A percentile compares a stretch with the other conserved stretches of the same genome.
Evolutionary conservation across 345 rosid species (phyloP).

Genomic region (Euphorbia lathyris): DNA sequence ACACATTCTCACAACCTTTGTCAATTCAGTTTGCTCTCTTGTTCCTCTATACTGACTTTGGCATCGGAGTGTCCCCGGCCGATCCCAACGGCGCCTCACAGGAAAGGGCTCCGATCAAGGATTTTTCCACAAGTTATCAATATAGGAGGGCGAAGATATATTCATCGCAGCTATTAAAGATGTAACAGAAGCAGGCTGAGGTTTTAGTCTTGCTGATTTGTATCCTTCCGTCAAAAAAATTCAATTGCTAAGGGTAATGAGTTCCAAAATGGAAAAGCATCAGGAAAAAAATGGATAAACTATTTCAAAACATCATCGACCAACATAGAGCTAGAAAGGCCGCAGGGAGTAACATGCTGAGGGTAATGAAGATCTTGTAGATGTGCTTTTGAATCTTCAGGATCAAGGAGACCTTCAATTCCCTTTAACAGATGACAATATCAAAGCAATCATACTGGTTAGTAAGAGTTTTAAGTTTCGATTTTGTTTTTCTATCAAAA

Average conservation of each 20-base stretch:
- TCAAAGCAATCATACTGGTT: neutral
- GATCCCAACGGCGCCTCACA: too few relatives aligned
- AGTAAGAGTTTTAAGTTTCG: neutral
- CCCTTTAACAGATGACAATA: neutral
- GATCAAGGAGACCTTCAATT: neutral
- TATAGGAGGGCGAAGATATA: neutral
- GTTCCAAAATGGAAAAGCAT: neutral
- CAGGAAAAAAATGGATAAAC: neutral
- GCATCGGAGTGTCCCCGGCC: too few relatives aligned
- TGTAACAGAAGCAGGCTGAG: neutral
- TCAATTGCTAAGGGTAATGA: neutral
- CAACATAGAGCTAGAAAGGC: slow-evolving; percentile 7
- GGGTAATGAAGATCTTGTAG: neutral
- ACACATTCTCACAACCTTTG: too few relatives aligned
- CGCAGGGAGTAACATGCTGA: neutral
- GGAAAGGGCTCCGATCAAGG: too few relatives aligned
- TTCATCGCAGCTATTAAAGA: neutral
- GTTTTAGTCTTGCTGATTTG: neutral
- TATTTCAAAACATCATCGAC: neutral
- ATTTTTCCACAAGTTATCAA: too few relatives aligned
- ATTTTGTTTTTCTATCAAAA: too few relatives aligned
- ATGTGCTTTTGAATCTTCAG: neutral
- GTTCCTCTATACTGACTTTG: too few relatives aligned
- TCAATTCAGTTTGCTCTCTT: too few relatives aligned
- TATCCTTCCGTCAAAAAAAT: neutral